These are phyloP conservation scores for Asclepias syriaca DNA, from an alignment of 257 asterid species.

Conservation along the genomic window DNA sequence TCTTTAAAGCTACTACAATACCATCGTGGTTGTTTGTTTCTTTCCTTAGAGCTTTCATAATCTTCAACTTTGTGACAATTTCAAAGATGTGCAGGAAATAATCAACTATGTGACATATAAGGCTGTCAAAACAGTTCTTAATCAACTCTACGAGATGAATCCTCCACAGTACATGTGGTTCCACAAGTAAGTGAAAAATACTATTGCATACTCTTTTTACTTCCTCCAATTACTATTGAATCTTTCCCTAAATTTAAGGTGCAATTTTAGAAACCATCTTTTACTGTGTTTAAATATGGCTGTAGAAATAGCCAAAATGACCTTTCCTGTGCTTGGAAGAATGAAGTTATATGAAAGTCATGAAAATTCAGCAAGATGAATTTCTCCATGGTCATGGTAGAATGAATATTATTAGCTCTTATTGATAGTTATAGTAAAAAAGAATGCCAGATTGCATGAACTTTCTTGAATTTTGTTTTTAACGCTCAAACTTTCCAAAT, in stretches of 20 bases:
- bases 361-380: neutral
- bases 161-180: conserved; percentile 62
- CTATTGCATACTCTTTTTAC: neutral
- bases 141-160: conserved; percentile 68
- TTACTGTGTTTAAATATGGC: neutral
- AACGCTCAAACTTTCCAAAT: too few species aligned
- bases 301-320: neutral
- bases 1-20: too few species aligned
- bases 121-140: conserved; percentile 66
- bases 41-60: neutral
- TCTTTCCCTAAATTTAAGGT: neutral
- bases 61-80: conserved; percentile 3
- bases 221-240: neutral
- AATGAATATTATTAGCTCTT: neutral
- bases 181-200: conserved; percentile 42
- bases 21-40: neutral
- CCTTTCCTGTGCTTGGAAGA: too few species aligned
- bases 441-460: too few species aligned
- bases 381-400: neutral
- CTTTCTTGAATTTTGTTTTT: too few species aligned
- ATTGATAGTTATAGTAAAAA: neutral
- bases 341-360: too few species aligned
- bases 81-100: conserved; percentile 34
- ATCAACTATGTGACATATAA: conserved; percentile 50
- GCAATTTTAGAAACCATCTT: neutral